Percentiles rank a stretch among this genome's conserved stretches.
These are phyloP conservation scores for Xylogone sp. DNA, from an alignment of 2,329 filamentous ascomycete species.

Conservation along the genomic window DNA sequence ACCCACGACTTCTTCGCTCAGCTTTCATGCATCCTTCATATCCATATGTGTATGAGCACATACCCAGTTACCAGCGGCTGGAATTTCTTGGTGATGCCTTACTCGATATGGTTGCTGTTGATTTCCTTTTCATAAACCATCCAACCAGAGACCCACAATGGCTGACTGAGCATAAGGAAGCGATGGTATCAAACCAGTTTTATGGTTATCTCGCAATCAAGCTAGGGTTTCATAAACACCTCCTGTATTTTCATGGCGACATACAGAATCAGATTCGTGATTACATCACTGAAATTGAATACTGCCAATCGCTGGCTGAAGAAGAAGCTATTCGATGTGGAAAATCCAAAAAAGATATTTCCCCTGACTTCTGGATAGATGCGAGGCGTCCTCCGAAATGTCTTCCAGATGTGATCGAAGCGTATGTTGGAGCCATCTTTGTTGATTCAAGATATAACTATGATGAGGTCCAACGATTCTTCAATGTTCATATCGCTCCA, in stretches of 20 bases:
- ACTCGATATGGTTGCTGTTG: conserved; percentile 80
- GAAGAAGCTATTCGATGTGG: conserved; percentile 30
- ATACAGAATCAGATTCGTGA: conserved; percentile 44
- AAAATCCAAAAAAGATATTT: conserved; percentile 34
- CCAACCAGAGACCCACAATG: conserved; percentile 86
- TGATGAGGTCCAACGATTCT: conserved; percentile 69
- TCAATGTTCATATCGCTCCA: conserved; percentile 65
- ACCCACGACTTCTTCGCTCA: conserved; percentile 73
- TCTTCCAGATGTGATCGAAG: conserved; percentile 83
- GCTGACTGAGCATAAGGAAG: conserved; percentile 98
- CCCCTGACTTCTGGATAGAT: conserved; percentile 66
- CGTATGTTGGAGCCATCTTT: conserved; percentile 86
- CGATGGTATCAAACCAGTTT: conserved; percentile 98
- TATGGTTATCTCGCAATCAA: conserved; percentile 76
- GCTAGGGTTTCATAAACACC: conserved; percentile 71
- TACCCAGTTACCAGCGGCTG: conserved; percentile 85
- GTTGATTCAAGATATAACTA: conserved; percentile 85
- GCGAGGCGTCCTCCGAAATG: conserved; percentile 64
- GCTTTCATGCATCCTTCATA: conserved; percentile 89
- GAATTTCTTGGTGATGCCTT: conserved; percentile 91
- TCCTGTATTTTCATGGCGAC: conserved; percentile 51
- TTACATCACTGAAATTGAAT: conserved; percentile 55
- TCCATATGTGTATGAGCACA: conserved; percentile 66
- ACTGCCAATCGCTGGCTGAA: conserved; percentile 41
- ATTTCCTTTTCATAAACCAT: conserved; percentile 73